Conservation (phyloP, 176 grass and related monocot genomes). For the Musa acuminata region DNA sequence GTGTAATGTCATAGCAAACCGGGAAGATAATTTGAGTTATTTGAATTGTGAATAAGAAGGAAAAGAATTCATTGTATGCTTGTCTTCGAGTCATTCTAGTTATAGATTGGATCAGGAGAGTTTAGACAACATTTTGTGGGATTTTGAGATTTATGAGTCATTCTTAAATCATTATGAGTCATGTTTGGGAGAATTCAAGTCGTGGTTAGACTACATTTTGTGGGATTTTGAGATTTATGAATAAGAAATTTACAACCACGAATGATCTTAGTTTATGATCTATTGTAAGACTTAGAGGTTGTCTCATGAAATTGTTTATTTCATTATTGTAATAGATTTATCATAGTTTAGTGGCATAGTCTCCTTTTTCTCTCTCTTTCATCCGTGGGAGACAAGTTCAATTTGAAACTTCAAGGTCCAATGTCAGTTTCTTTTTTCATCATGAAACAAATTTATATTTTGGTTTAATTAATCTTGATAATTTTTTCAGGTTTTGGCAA, state of each 20-base stretch:
- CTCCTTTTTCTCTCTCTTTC: not conserved
- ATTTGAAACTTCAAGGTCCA: not conserved
- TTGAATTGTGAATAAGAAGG: too few relatives aligned
- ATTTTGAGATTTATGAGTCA: too few relatives aligned
- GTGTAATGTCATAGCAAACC: not conserved
- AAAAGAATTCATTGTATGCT: too few relatives aligned
- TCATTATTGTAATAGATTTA: not conserved
- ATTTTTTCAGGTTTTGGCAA: constrained; percentile 73
- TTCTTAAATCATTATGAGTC: too few relatives aligned
- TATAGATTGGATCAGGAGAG: not conserved
- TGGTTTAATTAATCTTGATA: not conserved
- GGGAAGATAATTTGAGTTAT: not conserved
- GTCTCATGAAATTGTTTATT: not conserved
- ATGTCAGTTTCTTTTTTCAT: not conserved
- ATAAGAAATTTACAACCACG: too few relatives aligned
- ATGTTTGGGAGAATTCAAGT: too few relatives aligned
- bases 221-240: not conserved
- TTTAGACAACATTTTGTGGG: not conserved
- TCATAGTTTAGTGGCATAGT: not conserved
- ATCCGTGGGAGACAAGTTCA: not conserved
- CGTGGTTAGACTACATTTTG: too few relatives aligned
- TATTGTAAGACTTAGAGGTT: not conserved
- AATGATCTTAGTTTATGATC: not conserved
- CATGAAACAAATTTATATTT: not conserved
- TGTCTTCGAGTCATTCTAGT: not conserved